Conservation (phyloP, 345 rosid species). For the Limnanthes douglasii region DNA sequence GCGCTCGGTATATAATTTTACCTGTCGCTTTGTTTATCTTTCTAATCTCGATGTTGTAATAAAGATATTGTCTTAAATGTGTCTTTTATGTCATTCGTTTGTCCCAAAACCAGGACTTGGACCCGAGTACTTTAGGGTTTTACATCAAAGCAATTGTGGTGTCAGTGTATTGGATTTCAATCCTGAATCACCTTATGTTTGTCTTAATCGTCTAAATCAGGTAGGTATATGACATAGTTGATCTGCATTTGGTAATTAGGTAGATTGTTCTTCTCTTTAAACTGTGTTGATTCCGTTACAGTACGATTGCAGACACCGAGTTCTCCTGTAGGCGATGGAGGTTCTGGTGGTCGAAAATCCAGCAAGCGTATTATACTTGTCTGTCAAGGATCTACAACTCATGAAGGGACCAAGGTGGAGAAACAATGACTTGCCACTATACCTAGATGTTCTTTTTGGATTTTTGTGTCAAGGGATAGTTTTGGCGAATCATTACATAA, state of each 20-base stretch:
- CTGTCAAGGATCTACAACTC: constrained; percentile 46
- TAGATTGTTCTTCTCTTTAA: constrained; percentile 7
- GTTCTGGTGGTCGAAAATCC: constrained; percentile 58
- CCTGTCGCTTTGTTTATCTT: too few relatives aligned
- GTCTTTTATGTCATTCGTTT: not conserved
- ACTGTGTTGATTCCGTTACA: constrained; percentile 11
- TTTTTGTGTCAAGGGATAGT: not conserved
- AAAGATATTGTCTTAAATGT: not conserved
- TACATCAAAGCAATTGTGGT: constrained; percentile 94
- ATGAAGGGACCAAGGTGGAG: constrained; percentile 34
- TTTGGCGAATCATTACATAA: not conserved
- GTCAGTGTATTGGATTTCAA: constrained; percentile 82
- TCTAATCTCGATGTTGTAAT: not conserved
- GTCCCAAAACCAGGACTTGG: constrained; percentile 37
- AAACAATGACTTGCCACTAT: not conserved
- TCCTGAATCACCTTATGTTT: constrained; percentile 58
- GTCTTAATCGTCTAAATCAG: constrained; percentile 89
- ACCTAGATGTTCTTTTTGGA: too few relatives aligned
- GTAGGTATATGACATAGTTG: constrained; percentile 13
- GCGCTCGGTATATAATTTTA: constrained; percentile 45
- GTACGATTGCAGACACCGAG: constrained; percentile 61
- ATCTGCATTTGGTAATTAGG: not conserved
- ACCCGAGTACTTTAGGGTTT: constrained; percentile 66
- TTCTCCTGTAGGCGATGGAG: constrained; percentile 65
- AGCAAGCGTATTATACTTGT: constrained; percentile 65